Base-by-base conservation (phyloP, 2,329 filamentous ascomycete species). In the Microsporum audouinii region DNA sequence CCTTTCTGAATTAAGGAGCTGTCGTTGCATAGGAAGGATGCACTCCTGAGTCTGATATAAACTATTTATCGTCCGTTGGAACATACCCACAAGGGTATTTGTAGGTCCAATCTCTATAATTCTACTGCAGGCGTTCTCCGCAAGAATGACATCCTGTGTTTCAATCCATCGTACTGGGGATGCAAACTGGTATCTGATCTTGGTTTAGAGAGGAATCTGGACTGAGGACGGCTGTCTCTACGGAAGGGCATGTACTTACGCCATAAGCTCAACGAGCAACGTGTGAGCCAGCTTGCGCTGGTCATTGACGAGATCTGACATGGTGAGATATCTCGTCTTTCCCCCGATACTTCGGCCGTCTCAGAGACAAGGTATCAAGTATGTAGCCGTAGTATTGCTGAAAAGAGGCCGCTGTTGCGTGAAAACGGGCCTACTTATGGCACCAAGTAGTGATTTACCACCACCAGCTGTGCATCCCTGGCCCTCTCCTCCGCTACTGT, bases 51-150 rank as follows among this genome's bases (percentile, higher is more conserved):
- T 60, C 43, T 64, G 58, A 60, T 65, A 64, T 58, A 66, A 61
- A 41, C 65, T 65, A 45, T 67, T 63, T 8, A 71, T 65, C 5
- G 73, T 75, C 58, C 68, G 69, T 66, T 71, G 72, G 17, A 71
- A 69, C 73, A 77, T 76, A n/a, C 66, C 70, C 7, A 68, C 66
- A 27, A 77, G 65, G 3, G 68, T 73, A 27, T 70, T 66, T 4
- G 70, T 66, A 0, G 75, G 75, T 3, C 75, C 75, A 57, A 77
- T 69, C 65, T 77, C 75, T 51, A 77, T 67, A 34, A 73, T 66
- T 12, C 72, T 67, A 49, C 72, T 66, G 33, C 69, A 69, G 14
- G 67, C 62, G 29, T 63, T 60, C 2, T 69, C 63, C 23, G 49
- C 61, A 17, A 72, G 66, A 8, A 77, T 60, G 14, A 69, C 60